These are phyloP conservation scores for Podosphaera xanthii DNA, from an alignment of 2,329 filamentous ascomycete genomes.

Conservation along the genomic window DNA sequence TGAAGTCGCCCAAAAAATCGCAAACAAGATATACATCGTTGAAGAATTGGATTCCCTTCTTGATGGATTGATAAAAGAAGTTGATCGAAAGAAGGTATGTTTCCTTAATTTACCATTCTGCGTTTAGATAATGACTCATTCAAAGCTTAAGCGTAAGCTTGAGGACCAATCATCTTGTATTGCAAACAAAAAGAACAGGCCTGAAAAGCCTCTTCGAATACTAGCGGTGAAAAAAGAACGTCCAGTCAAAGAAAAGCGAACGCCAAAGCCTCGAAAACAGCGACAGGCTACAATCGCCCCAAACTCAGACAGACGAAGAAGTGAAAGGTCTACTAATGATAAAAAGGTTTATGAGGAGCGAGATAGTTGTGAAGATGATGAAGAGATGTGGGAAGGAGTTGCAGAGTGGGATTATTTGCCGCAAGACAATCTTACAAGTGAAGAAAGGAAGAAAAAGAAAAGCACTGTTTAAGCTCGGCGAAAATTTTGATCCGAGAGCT, in stretches of 20 bases:
- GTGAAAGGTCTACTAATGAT: neutral
- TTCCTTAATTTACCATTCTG: slow-evolving; percentile 5
- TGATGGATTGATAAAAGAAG: slow-evolving; percentile 39
- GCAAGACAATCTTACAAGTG: slow-evolving; percentile 11
- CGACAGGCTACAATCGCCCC: slow-evolving; percentile 5
- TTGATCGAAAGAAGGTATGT: slow-evolving; percentile 34
- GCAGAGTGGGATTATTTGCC: slow-evolving; percentile 18
- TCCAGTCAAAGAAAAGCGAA: slow-evolving; percentile 7
- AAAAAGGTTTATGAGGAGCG: slow-evolving; percentile 15
- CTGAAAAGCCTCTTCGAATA: slow-evolving; percentile 3
- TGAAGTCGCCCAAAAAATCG: slow-evolving; percentile 60
- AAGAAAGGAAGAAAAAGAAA: neutral
- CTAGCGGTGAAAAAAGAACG: slow-evolving; percentile 14
- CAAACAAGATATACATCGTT: slow-evolving; percentile 64
- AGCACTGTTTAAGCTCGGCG: neutral
- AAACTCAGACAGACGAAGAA: neutral
- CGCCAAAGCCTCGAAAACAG: slow-evolving; percentile 13
- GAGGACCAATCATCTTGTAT: slow-evolving; percentile 7
- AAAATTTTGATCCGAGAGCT: neutral
- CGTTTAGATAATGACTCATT: neutral
- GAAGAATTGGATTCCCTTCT: slow-evolving; percentile 48
- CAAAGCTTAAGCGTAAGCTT: slow-evolving; percentile 13
- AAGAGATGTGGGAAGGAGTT: slow-evolving; percentile 18
- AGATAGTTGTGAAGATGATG: slow-evolving; percentile 20
- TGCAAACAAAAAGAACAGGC: slow-evolving; percentile 3